Conservation (phyloP, 169 alveolate genomes). For the Plasmodium ovale region DNA sequence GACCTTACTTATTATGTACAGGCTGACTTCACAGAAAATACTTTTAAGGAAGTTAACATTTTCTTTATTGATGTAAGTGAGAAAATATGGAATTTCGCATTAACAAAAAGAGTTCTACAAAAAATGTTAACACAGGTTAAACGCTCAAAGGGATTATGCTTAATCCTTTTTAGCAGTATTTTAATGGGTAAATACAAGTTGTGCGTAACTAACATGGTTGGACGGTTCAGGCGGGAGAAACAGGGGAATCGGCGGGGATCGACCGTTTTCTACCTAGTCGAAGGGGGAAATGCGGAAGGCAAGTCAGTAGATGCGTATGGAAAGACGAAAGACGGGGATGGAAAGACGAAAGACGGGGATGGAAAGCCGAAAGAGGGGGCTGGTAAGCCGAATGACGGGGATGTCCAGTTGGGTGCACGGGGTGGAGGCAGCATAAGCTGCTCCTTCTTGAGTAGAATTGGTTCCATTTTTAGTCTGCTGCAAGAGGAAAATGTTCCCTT, state of each 20-base stretch:
- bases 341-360: neutral
- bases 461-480: constrained; percentile 25
- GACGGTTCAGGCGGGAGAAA: neutral
- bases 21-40: neutral
- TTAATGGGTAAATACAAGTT: constrained; percentile 4
- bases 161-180: neutral
- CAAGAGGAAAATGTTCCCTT: constrained; percentile 19
- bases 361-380: too few species aligned
- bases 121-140: neutral
- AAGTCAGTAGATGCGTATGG: neutral
- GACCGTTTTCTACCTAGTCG: constrained; percentile 19
- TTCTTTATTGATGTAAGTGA: constrained; percentile 2
- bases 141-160: neutral
- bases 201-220: constrained; percentile 1
- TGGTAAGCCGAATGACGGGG: too few species aligned
- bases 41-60: neutral
- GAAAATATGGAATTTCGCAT: constrained; percentile 18
- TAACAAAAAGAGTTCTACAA: constrained; percentile 5
- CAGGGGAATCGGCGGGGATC: neutral
- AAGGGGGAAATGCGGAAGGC: neutral
- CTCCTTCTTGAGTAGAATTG: too few species aligned
- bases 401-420: neutral
- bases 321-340: neutral
- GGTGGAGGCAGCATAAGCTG: neutral
- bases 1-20: neutral